Evolutionary conservation across 1,284 basidiomycete species (phyloP).

Genomic region (Trichosporon sp.): DNA sequence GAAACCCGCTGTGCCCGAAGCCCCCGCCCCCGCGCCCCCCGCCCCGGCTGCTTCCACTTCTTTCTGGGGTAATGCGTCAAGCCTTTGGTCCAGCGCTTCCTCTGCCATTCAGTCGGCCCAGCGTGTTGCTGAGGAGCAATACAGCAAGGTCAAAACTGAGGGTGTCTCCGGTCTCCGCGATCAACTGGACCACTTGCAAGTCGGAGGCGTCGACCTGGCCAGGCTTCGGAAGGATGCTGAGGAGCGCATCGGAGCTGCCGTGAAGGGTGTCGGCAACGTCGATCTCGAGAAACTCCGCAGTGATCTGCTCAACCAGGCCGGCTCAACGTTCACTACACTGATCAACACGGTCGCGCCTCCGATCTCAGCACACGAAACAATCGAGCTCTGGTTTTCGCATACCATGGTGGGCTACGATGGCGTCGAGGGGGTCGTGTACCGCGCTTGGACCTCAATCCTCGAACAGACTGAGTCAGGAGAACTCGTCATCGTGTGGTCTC

Average conservation of each 20-base stretch:
- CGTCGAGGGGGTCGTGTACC: slow-evolving; percentile 92
- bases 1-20: slow-evolving; percentile 30
- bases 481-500: slow-evolving; percentile 78
- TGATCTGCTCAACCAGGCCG: slow-evolving; percentile 79
- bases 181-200: slow-evolving; percentile 48
- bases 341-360: slow-evolving; percentile 96
- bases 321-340: slow-evolving; percentile 84
- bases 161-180: slow-evolving; percentile 44
- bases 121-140: slow-evolving; percentile 77
- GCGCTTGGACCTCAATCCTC: slow-evolving; percentile 72
- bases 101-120: slow-evolving; percentile 84
- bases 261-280: slow-evolving; percentile 63
- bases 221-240: slow-evolving; percentile 65
- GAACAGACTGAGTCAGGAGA: slow-evolving; percentile 94
- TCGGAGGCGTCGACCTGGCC: slow-evolving; percentile 76
- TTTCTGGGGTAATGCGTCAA: slow-evolving; percentile 58
- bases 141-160: slow-evolving; percentile 66
- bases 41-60: slow-evolving; percentile 24
- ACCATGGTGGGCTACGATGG: slow-evolving; percentile 97
- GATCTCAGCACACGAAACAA: slow-evolving; percentile 96
- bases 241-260: slow-evolving; percentile 60
- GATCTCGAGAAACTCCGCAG: slow-evolving; percentile 86
- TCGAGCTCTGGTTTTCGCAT: slow-evolving; percentile 92
- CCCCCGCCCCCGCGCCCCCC: slow-evolving; percentile 19
- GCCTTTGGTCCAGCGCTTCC: slow-evolving; percentile 81